phyloP scores from a whole-genome alignment of 73 alveolate genomes.

The Diophrys appendiculata region DNA sequence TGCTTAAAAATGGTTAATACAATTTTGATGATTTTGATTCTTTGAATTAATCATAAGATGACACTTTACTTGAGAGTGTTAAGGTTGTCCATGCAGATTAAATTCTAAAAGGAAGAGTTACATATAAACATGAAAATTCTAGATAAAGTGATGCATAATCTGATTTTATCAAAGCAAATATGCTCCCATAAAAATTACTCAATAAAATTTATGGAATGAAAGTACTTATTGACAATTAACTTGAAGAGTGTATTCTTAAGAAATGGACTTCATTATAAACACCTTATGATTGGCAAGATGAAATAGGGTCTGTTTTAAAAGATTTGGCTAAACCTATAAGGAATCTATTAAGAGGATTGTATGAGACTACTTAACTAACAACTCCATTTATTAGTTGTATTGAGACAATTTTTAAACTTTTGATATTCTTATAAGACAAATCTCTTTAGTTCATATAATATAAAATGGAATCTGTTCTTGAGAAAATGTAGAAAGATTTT shows the following conservation, averaged over 20 bases:
- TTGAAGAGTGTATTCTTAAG: background rate
- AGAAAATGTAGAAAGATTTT: background rate
- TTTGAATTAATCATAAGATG: too few relatives aligned
- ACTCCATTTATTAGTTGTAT: background rate
- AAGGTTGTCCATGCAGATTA: too few relatives aligned
- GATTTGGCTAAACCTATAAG: background rate
- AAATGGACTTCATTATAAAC: background rate
- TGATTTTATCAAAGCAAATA: too few relatives aligned
- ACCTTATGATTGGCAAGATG: background rate
- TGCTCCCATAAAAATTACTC: background rate
- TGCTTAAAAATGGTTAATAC: too few relatives aligned
- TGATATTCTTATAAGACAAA: background rate
- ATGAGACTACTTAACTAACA: background rate
- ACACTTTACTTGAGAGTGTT: too few relatives aligned
- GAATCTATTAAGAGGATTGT: background rate
- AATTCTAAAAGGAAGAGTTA: too few relatives aligned
- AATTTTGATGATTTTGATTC: too few relatives aligned
- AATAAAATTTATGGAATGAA: background rate
- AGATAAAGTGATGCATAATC: too few relatives aligned
- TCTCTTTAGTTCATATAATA: too few relatives aligned
- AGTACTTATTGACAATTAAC: background rate
- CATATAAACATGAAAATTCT: too few relatives aligned
- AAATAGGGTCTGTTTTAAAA: background rate
- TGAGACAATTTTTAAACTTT: background rate
- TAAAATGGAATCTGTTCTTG: background rate